Percentiles rank a stretch among this genome's conserved stretches.
Evolutionary conservation across 1,284 basidiomycete genomes (phyloP).

Genomic region (Marasmius oreades): DNA sequence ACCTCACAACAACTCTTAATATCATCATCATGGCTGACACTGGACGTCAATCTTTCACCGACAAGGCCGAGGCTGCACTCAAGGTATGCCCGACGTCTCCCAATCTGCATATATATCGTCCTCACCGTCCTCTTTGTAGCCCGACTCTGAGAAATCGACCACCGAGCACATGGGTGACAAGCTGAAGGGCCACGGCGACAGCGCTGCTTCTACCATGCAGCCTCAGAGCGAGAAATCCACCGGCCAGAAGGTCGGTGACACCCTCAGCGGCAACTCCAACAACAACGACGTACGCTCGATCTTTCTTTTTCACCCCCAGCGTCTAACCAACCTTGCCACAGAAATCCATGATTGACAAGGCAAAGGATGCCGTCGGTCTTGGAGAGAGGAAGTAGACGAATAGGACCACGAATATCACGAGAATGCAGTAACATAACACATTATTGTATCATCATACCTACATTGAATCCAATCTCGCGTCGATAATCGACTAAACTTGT

Average conservation of each 20-base stretch:
- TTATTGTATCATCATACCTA: too few species aligned
- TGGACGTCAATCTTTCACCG: slow-evolving; percentile 48
- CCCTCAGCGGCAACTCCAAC: slow-evolving; percentile 40
- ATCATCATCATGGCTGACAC: slow-evolving; percentile 38
- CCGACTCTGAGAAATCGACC: slow-evolving; percentile 2
- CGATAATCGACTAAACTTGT: too few species aligned
- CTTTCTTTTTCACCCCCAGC: not conserved
- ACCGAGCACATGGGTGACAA: slow-evolving; percentile 7
- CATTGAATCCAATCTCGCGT: too few species aligned
- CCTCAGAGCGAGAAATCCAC: slow-evolving; percentile 17
- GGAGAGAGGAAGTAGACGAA: slow-evolving; percentile 27
- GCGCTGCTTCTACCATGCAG: slow-evolving; percentile 11
- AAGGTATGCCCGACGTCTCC: slow-evolving; percentile 30
- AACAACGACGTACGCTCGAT: slow-evolving; percentile 28
- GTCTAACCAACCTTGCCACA: slow-evolving; percentile 16
- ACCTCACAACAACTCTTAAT: slow-evolving; percentile 1
- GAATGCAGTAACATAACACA: too few species aligned
- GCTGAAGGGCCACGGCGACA: slow-evolving; percentile 2
- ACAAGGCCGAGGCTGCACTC: slow-evolving; percentile 44
- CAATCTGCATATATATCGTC: not conserved
- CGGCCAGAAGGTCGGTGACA: slow-evolving; percentile 31
- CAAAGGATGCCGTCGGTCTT: slow-evolving; percentile 48
- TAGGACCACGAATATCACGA: not conserved
- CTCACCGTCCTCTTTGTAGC: not conserved
- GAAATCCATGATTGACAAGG: slow-evolving; percentile 43